These are phyloP conservation scores for Blastobotrys aristatus DNA, from an alignment of 1,139 yeast species.

Conservation along the genomic window DNA sequence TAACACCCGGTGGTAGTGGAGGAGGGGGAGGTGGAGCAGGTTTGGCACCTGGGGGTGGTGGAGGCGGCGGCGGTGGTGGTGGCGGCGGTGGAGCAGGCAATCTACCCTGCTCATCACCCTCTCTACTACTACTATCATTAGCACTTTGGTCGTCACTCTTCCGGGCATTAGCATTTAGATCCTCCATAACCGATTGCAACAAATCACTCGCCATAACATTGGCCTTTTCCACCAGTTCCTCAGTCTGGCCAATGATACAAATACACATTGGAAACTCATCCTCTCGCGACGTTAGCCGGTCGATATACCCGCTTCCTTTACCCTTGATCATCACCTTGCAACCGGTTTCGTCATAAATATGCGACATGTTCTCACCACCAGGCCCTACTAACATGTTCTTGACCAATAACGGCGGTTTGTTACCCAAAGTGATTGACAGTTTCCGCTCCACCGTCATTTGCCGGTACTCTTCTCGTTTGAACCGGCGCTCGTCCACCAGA, in stretches of 20 bases:
- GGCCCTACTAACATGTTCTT: conserved; percentile 36
- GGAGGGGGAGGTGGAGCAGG: conserved; percentile 19
- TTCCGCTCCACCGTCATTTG: background rate
- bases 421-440: conserved; percentile 21
- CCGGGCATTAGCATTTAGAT: conserved; percentile 16
- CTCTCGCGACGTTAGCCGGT: conserved; percentile 32
- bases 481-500: conserved; percentile 33
- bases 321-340: conserved; percentile 37
- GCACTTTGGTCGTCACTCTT: conserved; percentile 5
- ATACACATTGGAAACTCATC: conserved; percentile 34
- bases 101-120: background rate
- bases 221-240: conserved; percentile 30
- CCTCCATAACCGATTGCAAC: conserved; percentile 30
- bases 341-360: conserved; percentile 35
- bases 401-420: conserved; percentile 25
- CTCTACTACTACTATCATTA: conserved; percentile 1
- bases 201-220: conserved; percentile 33
- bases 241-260: conserved; percentile 30
- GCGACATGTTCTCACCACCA: conserved; percentile 38
- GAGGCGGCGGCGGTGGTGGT: conserved; percentile 13
- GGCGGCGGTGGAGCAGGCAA: conserved; percentile 8
- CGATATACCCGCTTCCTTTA: conserved; percentile 36
- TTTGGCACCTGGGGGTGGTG: conserved; percentile 14
- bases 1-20: conserved; percentile 9
- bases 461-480: conserved; percentile 13